Evolutionary conservation across 169 alveolate species (phyloP).

Genomic region (Neospora caninum): DNA sequence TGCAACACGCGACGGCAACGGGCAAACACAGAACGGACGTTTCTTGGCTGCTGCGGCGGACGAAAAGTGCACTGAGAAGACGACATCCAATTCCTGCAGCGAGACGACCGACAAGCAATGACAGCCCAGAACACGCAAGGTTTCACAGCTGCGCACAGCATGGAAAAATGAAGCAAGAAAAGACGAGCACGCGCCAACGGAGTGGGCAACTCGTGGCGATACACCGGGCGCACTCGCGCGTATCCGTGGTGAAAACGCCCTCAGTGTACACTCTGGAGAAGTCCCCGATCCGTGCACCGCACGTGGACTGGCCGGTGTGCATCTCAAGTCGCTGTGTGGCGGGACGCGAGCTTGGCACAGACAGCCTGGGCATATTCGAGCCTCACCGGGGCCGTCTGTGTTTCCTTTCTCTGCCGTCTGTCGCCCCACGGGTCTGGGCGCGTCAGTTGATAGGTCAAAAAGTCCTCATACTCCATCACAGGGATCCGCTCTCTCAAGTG

Average conservation of each 20-base stretch:
- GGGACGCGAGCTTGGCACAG: too few species aligned
- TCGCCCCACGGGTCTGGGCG: conserved; percentile 7
- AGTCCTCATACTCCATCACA: conserved; percentile 19
- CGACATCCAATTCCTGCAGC: background rate
- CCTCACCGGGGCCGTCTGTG: background rate
- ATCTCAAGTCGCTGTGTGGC: too few species aligned
- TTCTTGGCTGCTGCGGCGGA: background rate
- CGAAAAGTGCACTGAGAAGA: conserved; percentile 2
- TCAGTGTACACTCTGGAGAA: too few species aligned
- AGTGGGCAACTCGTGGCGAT: too few species aligned
- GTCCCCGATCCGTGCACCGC: too few species aligned
- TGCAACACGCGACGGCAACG: background rate
- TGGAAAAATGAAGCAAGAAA: too few species aligned
- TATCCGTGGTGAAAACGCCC: too few species aligned
- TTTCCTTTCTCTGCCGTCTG: background rate
- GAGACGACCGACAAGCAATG: background rate
- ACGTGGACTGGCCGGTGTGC: too few species aligned
- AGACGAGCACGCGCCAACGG: too few species aligned
- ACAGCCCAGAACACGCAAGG: too few species aligned
- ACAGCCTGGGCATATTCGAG: background rate
- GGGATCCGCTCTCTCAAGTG: background rate
- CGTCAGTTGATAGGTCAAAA: background rate
- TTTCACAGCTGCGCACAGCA: too few species aligned
- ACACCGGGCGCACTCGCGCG: too few species aligned
- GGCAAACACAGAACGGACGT: background rate